phyloP scores from a whole-genome alignment of 768 basidiomycete species.

The Collybiopsis confluens region DNA sequence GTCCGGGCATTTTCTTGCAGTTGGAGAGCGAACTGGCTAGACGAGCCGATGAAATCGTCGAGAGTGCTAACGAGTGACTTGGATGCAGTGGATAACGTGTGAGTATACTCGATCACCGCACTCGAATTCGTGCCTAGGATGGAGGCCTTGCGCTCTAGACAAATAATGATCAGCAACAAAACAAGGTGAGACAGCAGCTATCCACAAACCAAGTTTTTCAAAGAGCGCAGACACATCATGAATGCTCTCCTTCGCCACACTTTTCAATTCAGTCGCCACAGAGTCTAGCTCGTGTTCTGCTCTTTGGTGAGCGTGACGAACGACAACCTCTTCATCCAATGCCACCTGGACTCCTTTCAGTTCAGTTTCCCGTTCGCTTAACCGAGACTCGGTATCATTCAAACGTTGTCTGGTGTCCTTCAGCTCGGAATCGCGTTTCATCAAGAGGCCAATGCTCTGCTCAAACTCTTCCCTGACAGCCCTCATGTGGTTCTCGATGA shows the following conservation, averaged over 20 bases:
- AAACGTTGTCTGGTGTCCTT: conserved; percentile 55
- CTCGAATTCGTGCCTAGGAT: conserved; percentile 62
- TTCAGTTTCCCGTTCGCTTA: conserved; percentile 54
- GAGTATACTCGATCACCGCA: conserved; percentile 59
- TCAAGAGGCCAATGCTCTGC: conserved; percentile 75
- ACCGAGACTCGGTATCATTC: conserved; percentile 42
- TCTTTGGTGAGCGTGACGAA: conserved; percentile 72
- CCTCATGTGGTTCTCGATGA: conserved; percentile 78
- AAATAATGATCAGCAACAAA: conserved; percentile 9
- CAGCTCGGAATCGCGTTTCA: conserved; percentile 74
- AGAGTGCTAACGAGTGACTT: conserved; percentile 53
- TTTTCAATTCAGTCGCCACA: conserved; percentile 69
- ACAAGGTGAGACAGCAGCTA: not conserved
- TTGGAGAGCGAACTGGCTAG: conserved; percentile 47
- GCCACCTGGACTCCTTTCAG: conserved; percentile 53
- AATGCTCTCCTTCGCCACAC: conserved; percentile 61
- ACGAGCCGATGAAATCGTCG: conserved; percentile 54
- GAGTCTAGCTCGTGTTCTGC: conserved; percentile 68
- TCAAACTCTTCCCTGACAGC: conserved; percentile 88
- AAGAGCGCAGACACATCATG: conserved; percentile 69
- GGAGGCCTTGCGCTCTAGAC: conserved; percentile 66
- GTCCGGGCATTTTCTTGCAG: conserved; percentile 54
- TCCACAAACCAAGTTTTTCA: conserved; percentile 71
- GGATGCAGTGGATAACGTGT: conserved; percentile 50
- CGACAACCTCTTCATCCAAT: conserved; percentile 75